Conservation (phyloP, 805 yeast species). For the Cyberlindnera suaveolens region DNA sequence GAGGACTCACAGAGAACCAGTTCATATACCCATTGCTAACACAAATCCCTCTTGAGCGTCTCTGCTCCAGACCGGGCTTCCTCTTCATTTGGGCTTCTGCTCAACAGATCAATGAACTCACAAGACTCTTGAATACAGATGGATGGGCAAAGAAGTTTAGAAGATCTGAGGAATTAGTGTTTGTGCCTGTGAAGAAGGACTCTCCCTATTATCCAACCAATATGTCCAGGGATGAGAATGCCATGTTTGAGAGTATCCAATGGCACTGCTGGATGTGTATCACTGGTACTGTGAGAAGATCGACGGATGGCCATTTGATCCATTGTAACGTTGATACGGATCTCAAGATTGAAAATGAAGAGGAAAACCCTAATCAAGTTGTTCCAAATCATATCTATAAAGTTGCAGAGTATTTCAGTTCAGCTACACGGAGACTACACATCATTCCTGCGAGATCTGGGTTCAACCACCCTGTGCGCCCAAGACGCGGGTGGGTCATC, state of each 20-base stretch:
- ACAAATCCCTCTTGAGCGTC: constrained; percentile 61
- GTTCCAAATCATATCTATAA: constrained; percentile 74
- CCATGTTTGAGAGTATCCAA: constrained; percentile 62
- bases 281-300: constrained; percentile 86
- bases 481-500: constrained; percentile 88
- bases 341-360: constrained; percentile 56
- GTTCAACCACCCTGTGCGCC: constrained; percentile 50
- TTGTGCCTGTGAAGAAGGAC: constrained; percentile 59
- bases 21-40: constrained; percentile 55
- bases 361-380: constrained; percentile 33
- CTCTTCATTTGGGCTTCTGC: constrained; percentile 85
- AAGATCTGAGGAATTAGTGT: constrained; percentile 84
- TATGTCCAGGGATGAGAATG: constrained; percentile 35
- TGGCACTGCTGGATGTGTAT: constrained; percentile 99
- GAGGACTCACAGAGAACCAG: constrained; percentile 74
- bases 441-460: constrained; percentile 75
- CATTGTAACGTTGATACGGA: constrained; percentile 94
- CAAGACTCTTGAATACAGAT: constrained; percentile 45
- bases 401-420: constrained; percentile 84
- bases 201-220: constrained; percentile 64
- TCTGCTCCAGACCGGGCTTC: constrained; percentile 83
- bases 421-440: constrained; percentile 76
- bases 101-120: constrained; percentile 58
- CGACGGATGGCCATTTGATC: constrained; percentile 76
- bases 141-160: constrained; percentile 66